These are phyloP conservation scores for Coemansia sp. DNA, from an alignment of 192 early-diverging fungal genomes.

Conservation along the genomic window DNA sequence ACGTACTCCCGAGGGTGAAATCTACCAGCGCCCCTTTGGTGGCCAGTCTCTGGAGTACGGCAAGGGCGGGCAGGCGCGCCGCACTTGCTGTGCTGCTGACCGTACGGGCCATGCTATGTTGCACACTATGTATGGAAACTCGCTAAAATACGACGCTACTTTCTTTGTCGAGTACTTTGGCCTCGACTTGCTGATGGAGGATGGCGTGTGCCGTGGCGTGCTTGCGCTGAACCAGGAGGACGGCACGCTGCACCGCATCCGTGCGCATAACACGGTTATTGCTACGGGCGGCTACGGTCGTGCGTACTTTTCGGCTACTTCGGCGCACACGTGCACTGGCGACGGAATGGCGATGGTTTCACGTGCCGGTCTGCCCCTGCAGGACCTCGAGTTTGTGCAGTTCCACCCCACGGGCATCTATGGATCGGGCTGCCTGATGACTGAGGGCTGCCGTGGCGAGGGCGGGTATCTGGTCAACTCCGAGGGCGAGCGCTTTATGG, in stretches of 20 bases:
- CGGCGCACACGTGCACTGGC: slow-evolving; percentile 98
- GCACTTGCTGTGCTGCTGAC: slow-evolving; percentile 97
- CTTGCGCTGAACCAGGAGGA: slow-evolving; percentile 98
- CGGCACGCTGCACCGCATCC: slow-evolving; percentile 97
- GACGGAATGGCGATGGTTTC: slow-evolving; percentile 99
- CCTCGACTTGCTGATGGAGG: slow-evolving; percentile 98
- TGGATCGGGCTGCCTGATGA: slow-evolving; percentile 97
- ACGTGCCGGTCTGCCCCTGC: slow-evolving; percentile 93
- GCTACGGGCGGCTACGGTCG: slow-evolving; percentile 99
- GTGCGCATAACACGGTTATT: slow-evolving; percentile 95
- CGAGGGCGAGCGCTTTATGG: slow-evolving; percentile 98
- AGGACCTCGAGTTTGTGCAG: slow-evolving; percentile 99
- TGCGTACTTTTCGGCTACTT: slow-evolving; percentile 98
- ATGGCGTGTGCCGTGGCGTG: slow-evolving; percentile 95
- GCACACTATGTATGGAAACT: slow-evolving; percentile 98
- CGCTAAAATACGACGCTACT: slow-evolving; percentile 92
- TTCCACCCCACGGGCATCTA: slow-evolving; percentile 99
- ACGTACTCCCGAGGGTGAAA: slow-evolving; percentile 95
- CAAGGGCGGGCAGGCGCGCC: slow-evolving; percentile 97
- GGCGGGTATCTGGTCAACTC: slow-evolving; percentile 97
- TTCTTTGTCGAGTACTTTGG: slow-evolving; percentile 99
- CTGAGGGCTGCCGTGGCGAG: slow-evolving; percentile 96
- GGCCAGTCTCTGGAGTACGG: slow-evolving; percentile 96
- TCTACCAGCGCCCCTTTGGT: slow-evolving; percentile 99
- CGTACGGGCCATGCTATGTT: slow-evolving; percentile 97